phyloP scores from a whole-genome alignment of 352 stramenopile species.

The Pythium plurisporium region DNA sequence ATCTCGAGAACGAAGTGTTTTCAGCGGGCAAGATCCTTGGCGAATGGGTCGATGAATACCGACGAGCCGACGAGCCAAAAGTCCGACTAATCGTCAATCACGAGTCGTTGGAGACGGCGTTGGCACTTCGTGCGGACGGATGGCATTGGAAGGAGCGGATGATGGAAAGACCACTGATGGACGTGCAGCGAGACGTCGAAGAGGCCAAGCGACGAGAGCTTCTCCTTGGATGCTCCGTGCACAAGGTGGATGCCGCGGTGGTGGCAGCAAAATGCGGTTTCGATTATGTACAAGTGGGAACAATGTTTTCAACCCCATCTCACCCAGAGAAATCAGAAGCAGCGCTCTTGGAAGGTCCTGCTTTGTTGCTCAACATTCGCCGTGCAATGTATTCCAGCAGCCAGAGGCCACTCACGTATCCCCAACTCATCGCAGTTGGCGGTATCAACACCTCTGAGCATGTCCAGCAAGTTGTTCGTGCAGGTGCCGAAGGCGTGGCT shows the following conservation, averaged over 20 bases:
- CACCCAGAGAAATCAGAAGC: slow-evolving; percentile 38
- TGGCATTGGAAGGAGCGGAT: slow-evolving; percentile 22
- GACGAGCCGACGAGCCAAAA: neutral
- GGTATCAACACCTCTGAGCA: slow-evolving; percentile 34
- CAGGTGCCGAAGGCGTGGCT: slow-evolving; percentile 35
- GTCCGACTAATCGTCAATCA: slow-evolving; percentile 15
- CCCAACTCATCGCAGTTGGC: slow-evolving; percentile 35
- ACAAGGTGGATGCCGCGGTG: slow-evolving; percentile 26
- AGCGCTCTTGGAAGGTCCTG: slow-evolving; percentile 32
- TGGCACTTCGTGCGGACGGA: slow-evolving; percentile 1
- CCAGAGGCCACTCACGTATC: neutral
- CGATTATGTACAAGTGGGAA: slow-evolving; percentile 52
- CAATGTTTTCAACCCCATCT: slow-evolving; percentile 47
- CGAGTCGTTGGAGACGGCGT: slow-evolving; percentile 2
- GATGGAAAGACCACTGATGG: neutral
- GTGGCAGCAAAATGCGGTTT: slow-evolving; percentile 21
- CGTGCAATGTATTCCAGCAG: neutral
- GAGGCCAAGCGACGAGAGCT: neutral
- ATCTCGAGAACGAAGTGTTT: slow-evolving; percentile 5
- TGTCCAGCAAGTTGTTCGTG: slow-evolving; percentile 22
- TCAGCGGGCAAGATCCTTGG: slow-evolving; percentile 5
- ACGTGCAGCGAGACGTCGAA: neutral
- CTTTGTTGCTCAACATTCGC: slow-evolving; percentile 26
- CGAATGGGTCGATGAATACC: neutral
- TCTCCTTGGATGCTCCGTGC: slow-evolving; percentile 38